Evolutionary conservation across 2,329 filamentous ascomycete species (phyloP), one percentile per base, ranked within the genome.

Genomic region (Bipolaris bicolor): DNA sequence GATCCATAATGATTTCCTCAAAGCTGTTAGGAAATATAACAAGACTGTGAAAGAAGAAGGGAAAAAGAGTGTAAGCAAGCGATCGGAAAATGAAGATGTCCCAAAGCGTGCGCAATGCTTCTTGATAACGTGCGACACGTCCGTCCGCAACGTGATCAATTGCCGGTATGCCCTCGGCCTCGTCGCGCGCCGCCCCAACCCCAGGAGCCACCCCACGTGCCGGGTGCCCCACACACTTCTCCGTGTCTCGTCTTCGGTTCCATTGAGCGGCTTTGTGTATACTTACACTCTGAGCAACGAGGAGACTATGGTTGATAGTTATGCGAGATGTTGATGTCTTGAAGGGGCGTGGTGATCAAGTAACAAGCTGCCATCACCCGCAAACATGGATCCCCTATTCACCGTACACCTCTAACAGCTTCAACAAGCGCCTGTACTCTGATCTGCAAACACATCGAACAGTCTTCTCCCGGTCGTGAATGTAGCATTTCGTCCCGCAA

Each of bases 161-260:
- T 69, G 61, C 66, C 66, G 66, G 64, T 62, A 36, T 56, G 52
- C 61, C 65, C 65, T 68, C 65, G 66, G 66, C 47, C 55, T 56
- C 55, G 33, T 15, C 47, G 22, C 49, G 41, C 50, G 33, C 51
- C 62, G 50, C 64, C 34, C 49, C 52, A 13, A 62, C 55, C 29
- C 43, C 48, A 58, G 36, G 11, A 45, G 48, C 24, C 39, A 51
- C 61, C 55, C 59, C 54, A 56, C 50, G 49, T 45, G 49, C 55
- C 43, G 36, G 24, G 44, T 51, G 57, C 64, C 60, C 66, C 61
- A 67, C 66, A 65, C 52, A 54, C 49, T 16, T n/a, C 22, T 13
- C 61, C 52, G 52, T 18, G 10, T 20, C 36, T 41, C 43, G 7
- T 3, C 33, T 33, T 39, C 13, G 10, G 34, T 13, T 37, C 31